Conservation (phyloP, 2,329 filamentous ascomycete species). For the Grosmannia huntii region DNA sequence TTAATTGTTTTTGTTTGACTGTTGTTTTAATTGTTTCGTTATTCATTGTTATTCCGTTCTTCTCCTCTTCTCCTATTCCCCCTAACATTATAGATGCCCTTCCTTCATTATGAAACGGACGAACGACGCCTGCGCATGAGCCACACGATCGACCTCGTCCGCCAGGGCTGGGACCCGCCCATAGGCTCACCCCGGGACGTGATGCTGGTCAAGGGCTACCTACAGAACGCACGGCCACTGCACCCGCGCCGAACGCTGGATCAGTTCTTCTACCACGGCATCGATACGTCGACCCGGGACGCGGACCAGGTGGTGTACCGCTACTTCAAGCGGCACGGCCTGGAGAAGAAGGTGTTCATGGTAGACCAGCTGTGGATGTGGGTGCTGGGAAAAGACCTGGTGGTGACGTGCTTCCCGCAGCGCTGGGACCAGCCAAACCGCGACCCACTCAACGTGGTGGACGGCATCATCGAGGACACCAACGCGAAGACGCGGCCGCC, state of each 20-base stretch:
- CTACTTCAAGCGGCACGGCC: conserved; percentile 27
- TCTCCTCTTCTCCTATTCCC: no score
- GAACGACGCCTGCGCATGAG: conserved; percentile 42
- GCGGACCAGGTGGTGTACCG: conserved; percentile 52
- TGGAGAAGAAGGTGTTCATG: conserved; percentile 50
- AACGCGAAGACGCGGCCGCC: conserved; percentile 50
- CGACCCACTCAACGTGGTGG: conserved; percentile 49
- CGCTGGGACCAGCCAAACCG: conserved; percentile 47
- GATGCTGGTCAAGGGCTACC: conserved; percentile 33
- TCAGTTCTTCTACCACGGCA: conserved; percentile 54
- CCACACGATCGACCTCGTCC: conserved; percentile 27
- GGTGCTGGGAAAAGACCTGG: conserved; percentile 42
- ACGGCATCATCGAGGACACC: conserved; percentile 50
- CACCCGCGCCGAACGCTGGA: conserved; percentile 51
- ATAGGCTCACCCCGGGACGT: conserved; percentile 24
- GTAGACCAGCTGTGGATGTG: conserved; percentile 59
- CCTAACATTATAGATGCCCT: conserved; percentile 43
- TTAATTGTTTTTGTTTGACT: neutral
- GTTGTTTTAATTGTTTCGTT: conserved; percentile 2
- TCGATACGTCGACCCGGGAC: conserved; percentile 46
- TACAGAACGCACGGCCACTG: conserved; percentile 31
- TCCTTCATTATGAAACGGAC: conserved; percentile 51
- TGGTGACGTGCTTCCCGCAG: conserved; percentile 47
- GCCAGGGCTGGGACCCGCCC: conserved; percentile 19
- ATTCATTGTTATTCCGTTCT: no score